Percentiles rank a stretch among this genome's conserved stretches.
These are phyloP conservation scores for Leccinum solheimii DNA, from an alignment of 1,284 basidiomycete genomes.

Conservation along the genomic window DNA sequence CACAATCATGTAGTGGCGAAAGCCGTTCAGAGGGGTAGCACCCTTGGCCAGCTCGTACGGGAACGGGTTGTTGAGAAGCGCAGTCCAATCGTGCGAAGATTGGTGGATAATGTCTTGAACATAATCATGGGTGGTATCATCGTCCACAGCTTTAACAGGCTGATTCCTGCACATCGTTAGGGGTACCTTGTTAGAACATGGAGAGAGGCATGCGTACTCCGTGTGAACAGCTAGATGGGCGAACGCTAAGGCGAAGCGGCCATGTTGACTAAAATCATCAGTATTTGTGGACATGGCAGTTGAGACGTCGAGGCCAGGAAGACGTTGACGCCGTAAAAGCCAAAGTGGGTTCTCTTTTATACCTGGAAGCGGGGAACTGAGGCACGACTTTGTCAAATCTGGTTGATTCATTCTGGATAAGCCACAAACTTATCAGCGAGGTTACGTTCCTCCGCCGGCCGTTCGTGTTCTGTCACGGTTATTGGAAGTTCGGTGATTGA, in stretches of 20 bases:
- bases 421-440: not conserved
- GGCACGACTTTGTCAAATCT: not conserved
- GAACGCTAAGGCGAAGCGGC: constrained; percentile 3
- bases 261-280: not conserved
- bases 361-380: not conserved
- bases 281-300: not conserved
- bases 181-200: not conserved
- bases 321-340: not conserved
- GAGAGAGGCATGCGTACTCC: not conserved
- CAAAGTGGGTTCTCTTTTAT: not conserved
- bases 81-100: not conserved
- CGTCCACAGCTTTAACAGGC: not conserved
- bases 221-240: not conserved
- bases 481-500: too few species aligned
- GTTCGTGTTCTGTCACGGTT: too few species aligned
- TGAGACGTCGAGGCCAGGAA: not conserved
- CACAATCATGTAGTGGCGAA: constrained; percentile 16
- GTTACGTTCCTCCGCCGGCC: too few species aligned
- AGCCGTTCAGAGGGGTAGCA: constrained; percentile 6
- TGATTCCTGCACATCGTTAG: not conserved
- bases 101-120: constrained; percentile 2
- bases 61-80: constrained; percentile 1
- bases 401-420: not conserved
- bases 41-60: not conserved
- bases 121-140: not conserved